These are phyloP conservation scores for Solanum lycopersicoides DNA, from an alignment of 257 asterid species.

Conservation along the genomic window DNA sequence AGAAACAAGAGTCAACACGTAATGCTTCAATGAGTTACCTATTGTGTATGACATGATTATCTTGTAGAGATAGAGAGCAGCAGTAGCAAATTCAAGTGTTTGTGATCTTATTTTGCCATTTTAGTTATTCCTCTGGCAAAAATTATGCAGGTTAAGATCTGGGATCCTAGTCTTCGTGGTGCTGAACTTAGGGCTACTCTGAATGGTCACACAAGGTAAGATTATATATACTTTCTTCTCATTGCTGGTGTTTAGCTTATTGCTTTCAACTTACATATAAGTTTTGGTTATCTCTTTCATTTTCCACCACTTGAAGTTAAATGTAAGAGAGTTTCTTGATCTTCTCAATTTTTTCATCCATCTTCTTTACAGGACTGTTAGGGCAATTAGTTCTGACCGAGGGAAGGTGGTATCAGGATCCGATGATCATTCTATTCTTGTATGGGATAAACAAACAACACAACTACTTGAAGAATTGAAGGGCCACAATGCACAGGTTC, in stretches of 20 bases:
- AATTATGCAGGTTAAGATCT: slow-evolving; percentile 64
- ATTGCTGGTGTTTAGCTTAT: not conserved
- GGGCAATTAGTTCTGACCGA: slow-evolving; percentile 93
- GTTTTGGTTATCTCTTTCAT: not conserved
- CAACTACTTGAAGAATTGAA: slow-evolving; percentile 91
- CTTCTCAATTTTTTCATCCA: not conserved
- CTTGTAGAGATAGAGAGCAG: not conserved
- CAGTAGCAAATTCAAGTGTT: not conserved
- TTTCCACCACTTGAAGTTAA: not conserved
- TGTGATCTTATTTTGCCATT: not conserved
- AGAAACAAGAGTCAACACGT: not conserved
- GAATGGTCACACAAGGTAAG: slow-evolving; percentile 83
- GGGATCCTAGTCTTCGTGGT: slow-evolving; percentile 96
- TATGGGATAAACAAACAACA: slow-evolving; percentile 95
- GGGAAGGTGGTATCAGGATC: slow-evolving; percentile 96
- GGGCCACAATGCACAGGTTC: slow-evolving; percentile 85
- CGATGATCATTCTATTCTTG: slow-evolving; percentile 91
- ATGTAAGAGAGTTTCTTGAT: not conserved
- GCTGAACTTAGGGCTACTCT: slow-evolving; percentile 91
- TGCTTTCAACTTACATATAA: not conserved
- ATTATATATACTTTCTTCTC: not conserved
- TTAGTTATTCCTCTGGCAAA: not conserved
- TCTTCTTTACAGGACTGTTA: slow-evolving; percentile 53
- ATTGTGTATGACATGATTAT: not conserved
- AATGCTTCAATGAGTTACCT: not conserved